phyloP scores from a whole-genome alignment of 148 eudicot species.

The Selenicereus undatus region DNA sequence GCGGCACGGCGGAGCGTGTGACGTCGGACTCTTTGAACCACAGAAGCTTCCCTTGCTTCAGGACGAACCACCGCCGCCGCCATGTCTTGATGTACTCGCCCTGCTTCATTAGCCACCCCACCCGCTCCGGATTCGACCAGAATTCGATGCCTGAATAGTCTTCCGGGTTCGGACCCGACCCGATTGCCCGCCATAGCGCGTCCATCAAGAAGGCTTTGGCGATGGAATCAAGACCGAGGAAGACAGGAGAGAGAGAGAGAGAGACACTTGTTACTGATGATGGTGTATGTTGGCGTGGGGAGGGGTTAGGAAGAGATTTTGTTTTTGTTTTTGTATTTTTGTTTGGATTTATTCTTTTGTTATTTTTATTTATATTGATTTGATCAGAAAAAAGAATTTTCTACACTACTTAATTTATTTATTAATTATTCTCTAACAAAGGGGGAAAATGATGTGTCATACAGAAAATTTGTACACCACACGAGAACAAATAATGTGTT shows the following conservation, averaged over 20 bases:
- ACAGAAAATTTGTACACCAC: too few species aligned
- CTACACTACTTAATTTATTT: too few species aligned
- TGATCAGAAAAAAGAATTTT: too few species aligned
- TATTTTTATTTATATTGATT: too few species aligned
- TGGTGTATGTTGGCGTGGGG: not conserved
- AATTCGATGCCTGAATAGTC: conserved; percentile 42
- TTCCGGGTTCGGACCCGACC: conserved; percentile 19
- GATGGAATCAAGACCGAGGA: not conserved
- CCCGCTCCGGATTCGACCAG: conserved; percentile 66
- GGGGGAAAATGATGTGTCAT: too few species aligned
- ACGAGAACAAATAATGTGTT: too few species aligned
- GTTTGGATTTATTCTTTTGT: not conserved
- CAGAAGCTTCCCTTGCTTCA: conserved; percentile 80
- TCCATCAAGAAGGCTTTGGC: conserved; percentile 31
- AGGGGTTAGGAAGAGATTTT: not conserved
- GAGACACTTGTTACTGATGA: not conserved
- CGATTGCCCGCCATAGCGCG: conserved; percentile 52
- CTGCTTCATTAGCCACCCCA: conserved; percentile 83
- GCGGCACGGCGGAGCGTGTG: conserved; percentile 54
- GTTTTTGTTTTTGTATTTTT: not conserved
- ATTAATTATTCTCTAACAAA: too few species aligned
- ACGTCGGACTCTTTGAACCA: conserved; percentile 78
- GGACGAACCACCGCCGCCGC: conserved; percentile 89
- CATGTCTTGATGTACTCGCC: conserved; percentile 89
- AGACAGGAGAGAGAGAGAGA: not conserved